Percentiles rank a stretch among this genome's conserved stretches.
Evolutionary conservation across 257 asterid species (phyloP).

Genomic region (Solanum chiquidenum): DNA sequence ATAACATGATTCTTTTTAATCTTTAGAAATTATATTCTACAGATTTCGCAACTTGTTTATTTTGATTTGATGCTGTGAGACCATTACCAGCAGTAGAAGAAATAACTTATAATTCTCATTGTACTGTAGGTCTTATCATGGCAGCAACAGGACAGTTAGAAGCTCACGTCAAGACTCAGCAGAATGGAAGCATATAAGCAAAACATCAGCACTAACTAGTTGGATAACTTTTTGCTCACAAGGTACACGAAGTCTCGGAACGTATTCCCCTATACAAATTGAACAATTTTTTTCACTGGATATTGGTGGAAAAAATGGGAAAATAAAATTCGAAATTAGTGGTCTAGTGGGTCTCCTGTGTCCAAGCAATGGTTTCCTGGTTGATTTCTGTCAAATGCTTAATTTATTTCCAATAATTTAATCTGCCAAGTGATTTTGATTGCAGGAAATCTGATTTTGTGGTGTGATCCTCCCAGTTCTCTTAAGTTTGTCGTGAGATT

Average conservation of each 20-base stretch:
- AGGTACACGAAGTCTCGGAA: not conserved
- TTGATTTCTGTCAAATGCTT: not conserved
- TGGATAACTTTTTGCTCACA: not conserved
- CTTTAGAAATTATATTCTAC: not conserved
- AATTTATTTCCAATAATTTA: not conserved
- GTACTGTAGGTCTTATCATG: slow-evolving; percentile 19
- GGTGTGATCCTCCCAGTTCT: not conserved
- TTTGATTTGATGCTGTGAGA: not conserved
- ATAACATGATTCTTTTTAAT: not conserved
- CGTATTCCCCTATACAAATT: not conserved
- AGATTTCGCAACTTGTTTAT: not conserved
- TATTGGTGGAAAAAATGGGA: not conserved
- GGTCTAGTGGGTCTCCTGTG: not conserved
- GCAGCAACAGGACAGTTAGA: slow-evolving; percentile 26
- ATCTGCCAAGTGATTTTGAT: not conserved
- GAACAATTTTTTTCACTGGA: not conserved
- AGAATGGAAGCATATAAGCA: slow-evolving; percentile 16
- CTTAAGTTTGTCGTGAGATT: not conserved
- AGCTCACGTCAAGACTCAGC: slow-evolving; percentile 14
- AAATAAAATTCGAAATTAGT: not conserved
- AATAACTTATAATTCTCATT: not conserved
- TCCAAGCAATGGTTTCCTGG: not conserved
- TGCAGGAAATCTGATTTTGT: not conserved
- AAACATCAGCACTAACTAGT: not conserved
- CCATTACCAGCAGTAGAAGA: not conserved